phyloP scores from a whole-genome alignment of 768 basidiomycete species.

The Tricholoma bakamatsutake region DNA sequence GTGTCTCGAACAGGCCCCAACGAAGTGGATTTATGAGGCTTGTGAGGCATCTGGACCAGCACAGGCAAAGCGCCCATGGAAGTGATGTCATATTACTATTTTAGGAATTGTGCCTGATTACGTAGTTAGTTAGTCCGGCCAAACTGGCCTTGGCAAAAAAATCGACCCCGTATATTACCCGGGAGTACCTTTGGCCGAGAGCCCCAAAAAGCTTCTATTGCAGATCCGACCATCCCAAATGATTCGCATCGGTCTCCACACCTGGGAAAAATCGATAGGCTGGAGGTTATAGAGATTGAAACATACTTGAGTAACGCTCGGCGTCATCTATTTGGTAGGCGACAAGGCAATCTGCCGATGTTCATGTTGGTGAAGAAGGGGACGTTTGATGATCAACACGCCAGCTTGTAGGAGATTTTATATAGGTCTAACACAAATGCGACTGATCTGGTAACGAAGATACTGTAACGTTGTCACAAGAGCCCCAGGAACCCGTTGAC shows the following conservation, averaged over 20 bases:
- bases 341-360: background rate
- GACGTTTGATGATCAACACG: background rate
- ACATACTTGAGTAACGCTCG: background rate
- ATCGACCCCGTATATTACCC: too few relatives aligned
- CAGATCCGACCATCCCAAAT: too few relatives aligned
- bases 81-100: too few relatives aligned
- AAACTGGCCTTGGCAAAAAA: too few relatives aligned
- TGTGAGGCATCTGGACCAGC: too few relatives aligned
- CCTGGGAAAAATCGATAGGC: background rate
- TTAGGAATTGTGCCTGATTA: too few relatives aligned
- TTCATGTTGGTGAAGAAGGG: background rate
- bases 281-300: background rate
- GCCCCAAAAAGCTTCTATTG: too few relatives aligned
- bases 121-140: too few relatives aligned
- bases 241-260: background rate
- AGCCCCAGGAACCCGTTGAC: background rate
- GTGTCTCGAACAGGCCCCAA: too few relatives aligned
- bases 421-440: background rate
- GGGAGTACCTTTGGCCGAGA: too few relatives aligned
- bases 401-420: background rate
- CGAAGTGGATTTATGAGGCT: too few relatives aligned
- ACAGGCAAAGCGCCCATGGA: too few relatives aligned
- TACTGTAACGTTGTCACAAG: background rate
- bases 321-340: background rate
- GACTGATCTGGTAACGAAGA: background rate